phyloP scores from a whole-genome alignment of 768 basidiomycete genomes.

The Crepidotus variabilis region DNA sequence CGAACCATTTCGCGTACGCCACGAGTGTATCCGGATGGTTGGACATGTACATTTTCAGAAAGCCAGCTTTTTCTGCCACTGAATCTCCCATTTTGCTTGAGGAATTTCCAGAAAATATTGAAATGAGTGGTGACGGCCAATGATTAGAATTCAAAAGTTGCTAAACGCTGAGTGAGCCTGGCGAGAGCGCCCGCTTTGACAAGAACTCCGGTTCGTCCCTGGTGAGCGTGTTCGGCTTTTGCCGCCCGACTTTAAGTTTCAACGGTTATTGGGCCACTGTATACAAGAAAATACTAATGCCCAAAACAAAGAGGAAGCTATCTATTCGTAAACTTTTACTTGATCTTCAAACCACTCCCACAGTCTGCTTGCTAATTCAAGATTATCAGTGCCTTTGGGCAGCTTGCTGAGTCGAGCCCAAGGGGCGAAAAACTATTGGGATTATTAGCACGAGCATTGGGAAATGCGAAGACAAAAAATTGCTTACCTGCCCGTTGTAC shows the following conservation, averaged over 20 bases:
- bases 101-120: too few species aligned
- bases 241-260: too few species aligned
- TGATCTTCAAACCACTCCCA: conserved; percentile 3
- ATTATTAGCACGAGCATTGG: neutral
- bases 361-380: neutral
- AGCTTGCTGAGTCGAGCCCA: conserved; percentile 29
- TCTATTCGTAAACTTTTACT: neutral
- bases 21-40: conserved; percentile 82
- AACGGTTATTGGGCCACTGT: too few species aligned
- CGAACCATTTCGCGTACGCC: conserved; percentile 77
- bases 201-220: too few species aligned
- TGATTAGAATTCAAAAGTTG: too few species aligned
- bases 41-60: conserved; percentile 83
- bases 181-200: too few species aligned
- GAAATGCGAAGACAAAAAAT: neutral
- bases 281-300: too few species aligned
- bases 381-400: neutral
- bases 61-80: conserved; percentile 70
- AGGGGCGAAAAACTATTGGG: conserved; percentile 35
- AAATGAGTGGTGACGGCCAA: too few species aligned
- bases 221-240: too few species aligned
- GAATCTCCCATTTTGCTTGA: conserved; percentile 53
- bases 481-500: neutral
- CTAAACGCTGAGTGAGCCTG: too few species aligned
- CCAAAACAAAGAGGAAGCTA: too few species aligned